Evolutionary conservation across 225 moss, liverwort and hornwort genomes (phyloP).

Genomic region (Rhytidiadelphus loreus): DNA sequence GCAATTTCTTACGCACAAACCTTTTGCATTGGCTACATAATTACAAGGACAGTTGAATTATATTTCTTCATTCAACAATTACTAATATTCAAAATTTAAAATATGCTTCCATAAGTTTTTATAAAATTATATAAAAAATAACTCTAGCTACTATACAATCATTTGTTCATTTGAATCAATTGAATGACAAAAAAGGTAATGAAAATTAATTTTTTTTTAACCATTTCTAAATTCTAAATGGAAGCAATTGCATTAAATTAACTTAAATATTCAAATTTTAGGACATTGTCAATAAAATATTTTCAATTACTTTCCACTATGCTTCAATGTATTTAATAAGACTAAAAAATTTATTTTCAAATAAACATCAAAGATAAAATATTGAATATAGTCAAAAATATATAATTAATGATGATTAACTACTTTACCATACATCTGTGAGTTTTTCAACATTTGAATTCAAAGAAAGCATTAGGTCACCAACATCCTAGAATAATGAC

Average conservation of each 20-base stretch:
- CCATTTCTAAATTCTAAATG: no score
- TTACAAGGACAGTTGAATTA: neutral
- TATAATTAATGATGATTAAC: neutral
- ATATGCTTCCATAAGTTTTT: no score
- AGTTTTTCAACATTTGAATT: slow-evolving; percentile 64
- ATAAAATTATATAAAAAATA: neutral
- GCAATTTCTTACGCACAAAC: neutral
- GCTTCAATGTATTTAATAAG: neutral
- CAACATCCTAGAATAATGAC: slow-evolving; percentile 14
- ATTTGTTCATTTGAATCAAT: neutral
- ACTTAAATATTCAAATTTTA: neutral
- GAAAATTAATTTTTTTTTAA: neutral
- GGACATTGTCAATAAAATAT: neutral
- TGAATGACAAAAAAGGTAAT: neutral
- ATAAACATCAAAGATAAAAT: neutral
- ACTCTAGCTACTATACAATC: no score
- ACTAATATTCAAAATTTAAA: neutral
- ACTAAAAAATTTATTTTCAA: neutral
- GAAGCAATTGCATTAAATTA: neutral
- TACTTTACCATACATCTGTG: slow-evolving; percentile 12
- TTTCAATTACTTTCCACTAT: neutral
- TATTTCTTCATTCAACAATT: neutral
- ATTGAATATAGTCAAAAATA: neutral
- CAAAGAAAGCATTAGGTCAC: slow-evolving; percentile 23
- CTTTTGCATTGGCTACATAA: neutral